Evolutionary conservation across 2,329 filamentous ascomycete species (phyloP).

Genomic region (Pestalotiopsis sp.): DNA sequence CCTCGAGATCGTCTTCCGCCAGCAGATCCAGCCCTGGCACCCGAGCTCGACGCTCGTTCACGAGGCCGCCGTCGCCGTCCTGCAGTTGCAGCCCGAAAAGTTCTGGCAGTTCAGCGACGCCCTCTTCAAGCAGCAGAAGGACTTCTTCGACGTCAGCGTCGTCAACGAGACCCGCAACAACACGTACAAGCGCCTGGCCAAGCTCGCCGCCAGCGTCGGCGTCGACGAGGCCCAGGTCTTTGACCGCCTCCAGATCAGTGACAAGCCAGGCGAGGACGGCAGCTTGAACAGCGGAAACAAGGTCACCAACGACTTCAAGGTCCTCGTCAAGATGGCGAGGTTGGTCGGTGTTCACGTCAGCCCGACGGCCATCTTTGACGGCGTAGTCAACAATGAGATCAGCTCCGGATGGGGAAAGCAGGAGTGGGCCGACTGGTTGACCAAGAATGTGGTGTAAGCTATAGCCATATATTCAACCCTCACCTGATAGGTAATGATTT

Average conservation of each 20-base stretch:
- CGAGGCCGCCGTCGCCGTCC: constrained; percentile 83
- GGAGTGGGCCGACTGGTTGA: constrained; percentile 86
- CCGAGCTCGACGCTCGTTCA: constrained; percentile 80
- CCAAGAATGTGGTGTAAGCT: constrained; percentile 51
- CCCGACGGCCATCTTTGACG: constrained; percentile 87
- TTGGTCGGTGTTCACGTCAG: constrained; percentile 86
- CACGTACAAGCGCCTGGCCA: constrained; percentile 79
- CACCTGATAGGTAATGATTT: background rate
- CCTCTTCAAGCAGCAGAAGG: constrained; percentile 67
- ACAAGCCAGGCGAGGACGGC: constrained; percentile 68
- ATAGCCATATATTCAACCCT: background rate
- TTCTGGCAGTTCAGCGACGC: constrained; percentile 81
- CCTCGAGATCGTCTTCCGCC: constrained; percentile 81
- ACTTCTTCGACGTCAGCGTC: constrained; percentile 83
- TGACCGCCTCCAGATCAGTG: constrained; percentile 67
- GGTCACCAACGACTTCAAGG: constrained; percentile 84
- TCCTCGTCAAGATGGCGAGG: constrained; percentile 78
- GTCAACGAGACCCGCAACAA: constrained; percentile 83
- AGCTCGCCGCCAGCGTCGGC: constrained; percentile 70
- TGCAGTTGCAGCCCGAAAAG: constrained; percentile 67
- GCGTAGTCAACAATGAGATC: constrained; percentile 78
- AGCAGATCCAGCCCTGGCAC: constrained; percentile 92
- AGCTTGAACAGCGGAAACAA: constrained; percentile 77
- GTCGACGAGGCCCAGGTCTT: constrained; percentile 73
- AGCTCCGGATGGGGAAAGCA: constrained; percentile 76